These are phyloP conservation scores for Leccinum incarnatum DNA, from an alignment of 768 basidiomycete species.

Conservation along the genomic window DNA sequence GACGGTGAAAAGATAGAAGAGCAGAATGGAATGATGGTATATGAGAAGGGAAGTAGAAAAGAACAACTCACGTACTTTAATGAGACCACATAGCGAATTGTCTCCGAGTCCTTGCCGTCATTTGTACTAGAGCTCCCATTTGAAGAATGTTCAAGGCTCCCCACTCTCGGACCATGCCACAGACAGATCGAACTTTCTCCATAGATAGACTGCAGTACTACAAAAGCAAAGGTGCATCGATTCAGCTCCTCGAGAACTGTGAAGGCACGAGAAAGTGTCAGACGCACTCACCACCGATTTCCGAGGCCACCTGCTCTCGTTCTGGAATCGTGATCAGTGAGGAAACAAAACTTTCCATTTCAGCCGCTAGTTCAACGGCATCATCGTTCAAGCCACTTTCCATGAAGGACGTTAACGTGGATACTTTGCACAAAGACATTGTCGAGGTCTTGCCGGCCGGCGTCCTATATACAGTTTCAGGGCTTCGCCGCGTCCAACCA, in stretches of 20 bases:
- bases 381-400: slow-evolving; percentile 10
- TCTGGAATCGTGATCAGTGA: slow-evolving; percentile 32
- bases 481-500: slow-evolving; percentile 5
- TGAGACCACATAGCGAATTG: slow-evolving; percentile 62
- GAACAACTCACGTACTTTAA: slow-evolving; percentile 50
- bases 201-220: slow-evolving; percentile 80
- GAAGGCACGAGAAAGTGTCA: neutral
- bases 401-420: slow-evolving; percentile 11
- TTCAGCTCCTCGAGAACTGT: neutral
- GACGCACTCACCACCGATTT: slow-evolving; percentile 41
- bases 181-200: slow-evolving; percentile 63
- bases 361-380: slow-evolving; percentile 15
- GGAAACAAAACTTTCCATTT: slow-evolving; percentile 27
- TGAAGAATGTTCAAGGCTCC: slow-evolving; percentile 7
- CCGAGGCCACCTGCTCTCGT: slow-evolving; percentile 44
- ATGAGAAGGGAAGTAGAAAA: neutral
- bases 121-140: slow-evolving; percentile 6
- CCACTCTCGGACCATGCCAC: slow-evolving; percentile 44
- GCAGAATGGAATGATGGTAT: neutral
- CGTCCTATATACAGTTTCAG: slow-evolving; percentile 1
- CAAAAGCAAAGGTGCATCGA: slow-evolving; percentile 6
- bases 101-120: slow-evolving; percentile 25
- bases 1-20: neutral
- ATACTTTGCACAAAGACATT: slow-evolving; percentile 7
- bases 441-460: slow-evolving; percentile 2